phyloP scores from a whole-genome alignment of 2,329 filamentous ascomycete genomes.

The Hypoxylon sp. region DNA sequence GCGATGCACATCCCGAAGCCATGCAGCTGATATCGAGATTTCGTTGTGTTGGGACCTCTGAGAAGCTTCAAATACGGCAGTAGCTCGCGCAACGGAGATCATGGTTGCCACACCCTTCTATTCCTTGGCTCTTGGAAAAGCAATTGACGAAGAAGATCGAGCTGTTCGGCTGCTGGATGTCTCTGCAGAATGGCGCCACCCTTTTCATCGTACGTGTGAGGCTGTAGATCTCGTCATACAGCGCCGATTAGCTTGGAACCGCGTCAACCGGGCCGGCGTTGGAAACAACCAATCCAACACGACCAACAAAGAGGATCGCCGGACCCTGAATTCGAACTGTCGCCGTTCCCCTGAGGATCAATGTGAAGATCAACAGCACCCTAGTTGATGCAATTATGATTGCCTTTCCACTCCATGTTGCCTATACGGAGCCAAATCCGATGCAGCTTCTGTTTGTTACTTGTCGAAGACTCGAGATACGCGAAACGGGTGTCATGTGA shows the following conservation, averaged over 20 bases:
- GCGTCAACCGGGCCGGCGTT: conserved; percentile 46
- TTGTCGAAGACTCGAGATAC: conserved; percentile 49
- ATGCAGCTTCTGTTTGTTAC: conserved; percentile 38
- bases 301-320: conserved; percentile 50
- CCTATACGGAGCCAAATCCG: conserved; percentile 38
- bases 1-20: conserved; percentile 45
- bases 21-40: conserved; percentile 45
- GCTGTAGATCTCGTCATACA: conserved; percentile 43
- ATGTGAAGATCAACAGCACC: conserved; percentile 49
- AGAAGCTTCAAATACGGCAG: conserved; percentile 39
- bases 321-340: conserved; percentile 52
- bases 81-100: conserved; percentile 36
- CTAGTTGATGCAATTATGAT: conserved; percentile 51
- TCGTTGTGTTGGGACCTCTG: conserved; percentile 46
- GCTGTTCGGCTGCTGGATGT: conserved; percentile 19
- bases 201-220: conserved; percentile 31
- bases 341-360: conserved; percentile 51
- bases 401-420: conserved; percentile 49
- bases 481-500: conserved; percentile 49
- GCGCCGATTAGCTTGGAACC: conserved; percentile 43
- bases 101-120: conserved; percentile 36
- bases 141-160: conserved; percentile 35
- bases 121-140: conserved; percentile 27
- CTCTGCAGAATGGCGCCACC: conserved; percentile 31
- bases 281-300: conserved; percentile 49